These are phyloP conservation scores for Sarocladium brachiariae DNA, from an alignment of 2,329 filamentous ascomycete genomes.

Conservation along the genomic window DNA sequence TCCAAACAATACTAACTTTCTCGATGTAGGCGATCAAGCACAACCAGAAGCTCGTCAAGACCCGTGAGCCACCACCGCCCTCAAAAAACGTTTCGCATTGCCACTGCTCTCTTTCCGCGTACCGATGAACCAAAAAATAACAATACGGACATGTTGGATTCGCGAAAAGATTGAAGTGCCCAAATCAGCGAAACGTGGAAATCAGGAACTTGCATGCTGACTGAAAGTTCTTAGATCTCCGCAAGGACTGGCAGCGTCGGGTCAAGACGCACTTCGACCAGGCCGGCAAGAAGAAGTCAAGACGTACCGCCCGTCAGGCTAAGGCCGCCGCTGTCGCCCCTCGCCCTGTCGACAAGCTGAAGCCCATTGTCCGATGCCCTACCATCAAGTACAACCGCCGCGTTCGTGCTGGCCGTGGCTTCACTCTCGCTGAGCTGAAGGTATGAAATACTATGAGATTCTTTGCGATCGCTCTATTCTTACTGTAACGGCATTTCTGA, in stretches of 20 bases:
- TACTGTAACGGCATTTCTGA: neutral
- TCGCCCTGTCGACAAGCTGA: constrained; percentile 93
- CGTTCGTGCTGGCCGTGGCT: constrained; percentile 92
- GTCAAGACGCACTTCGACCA: constrained; percentile 99
- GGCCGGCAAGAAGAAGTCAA: constrained; percentile 94
- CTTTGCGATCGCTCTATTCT: neutral
- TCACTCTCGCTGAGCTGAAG: constrained; percentile 97
- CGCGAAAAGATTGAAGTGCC: constrained; percentile 11
- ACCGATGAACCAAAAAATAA: constrained; percentile 15
- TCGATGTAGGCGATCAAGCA: constrained; percentile 85
- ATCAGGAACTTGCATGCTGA: neutral
- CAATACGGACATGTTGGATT: constrained; percentile 2
- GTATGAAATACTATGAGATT: constrained; percentile 42
- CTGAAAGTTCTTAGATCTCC: constrained; percentile 63
- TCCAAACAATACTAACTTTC: constrained; percentile 25
- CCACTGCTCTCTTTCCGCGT: constrained; percentile 14
- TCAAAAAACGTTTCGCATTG: constrained; percentile 19
- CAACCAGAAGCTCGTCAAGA: constrained; percentile 97
- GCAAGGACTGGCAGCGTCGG: constrained; percentile 99
- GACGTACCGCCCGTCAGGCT: constrained; percentile 82
- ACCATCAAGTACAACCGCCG: constrained; percentile 99
- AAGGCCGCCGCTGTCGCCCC: constrained; percentile 96
- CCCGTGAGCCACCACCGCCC: constrained; percentile 57
- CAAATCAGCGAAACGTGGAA: too few relatives aligned
- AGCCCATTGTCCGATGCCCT: constrained; percentile 95